Percentiles rank a stretch among this genome's conserved stretches.
Conservation (phyloP, 257 asterid genomes). For the Dorcoceras hygrometricum region DNA sequence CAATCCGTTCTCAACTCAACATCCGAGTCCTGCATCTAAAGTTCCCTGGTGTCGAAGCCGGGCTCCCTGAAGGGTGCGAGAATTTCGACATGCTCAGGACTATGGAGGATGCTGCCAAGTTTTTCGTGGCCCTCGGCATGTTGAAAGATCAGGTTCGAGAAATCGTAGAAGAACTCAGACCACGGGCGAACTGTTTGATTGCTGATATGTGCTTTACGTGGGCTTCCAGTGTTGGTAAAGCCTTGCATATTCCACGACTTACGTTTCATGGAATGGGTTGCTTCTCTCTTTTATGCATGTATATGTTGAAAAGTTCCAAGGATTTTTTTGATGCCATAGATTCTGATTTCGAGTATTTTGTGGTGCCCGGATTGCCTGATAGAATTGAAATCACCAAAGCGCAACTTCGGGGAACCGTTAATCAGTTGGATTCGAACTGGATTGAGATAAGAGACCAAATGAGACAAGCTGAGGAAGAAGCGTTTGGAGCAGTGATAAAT, state of each 20-base stretch:
- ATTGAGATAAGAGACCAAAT: slow-evolving; percentile 9
- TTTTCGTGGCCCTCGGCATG: slow-evolving; percentile 36
- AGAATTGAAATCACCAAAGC: slow-evolving; percentile 40
- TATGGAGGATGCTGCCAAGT: slow-evolving; percentile 11
- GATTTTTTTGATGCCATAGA: slow-evolving; percentile 5
- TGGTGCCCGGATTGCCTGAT: slow-evolving; percentile 45
- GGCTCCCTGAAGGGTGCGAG: slow-evolving; percentile 51
- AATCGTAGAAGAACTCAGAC: slow-evolving; percentile 32
- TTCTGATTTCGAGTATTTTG: slow-evolving; percentile 39
- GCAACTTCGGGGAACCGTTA: slow-evolving; percentile 31
- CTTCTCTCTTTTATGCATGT: slow-evolving; percentile 27
- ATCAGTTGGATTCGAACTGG: slow-evolving; percentile 19
- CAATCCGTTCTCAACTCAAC: slow-evolving; percentile 27
- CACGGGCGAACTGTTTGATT: slow-evolving; percentile 45
- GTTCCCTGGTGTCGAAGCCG: slow-evolving; percentile 40
- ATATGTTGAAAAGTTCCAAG: not conserved
- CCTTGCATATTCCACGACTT: slow-evolving; percentile 40
- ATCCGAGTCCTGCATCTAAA: slow-evolving; percentile 30
- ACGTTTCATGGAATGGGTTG: slow-evolving; percentile 46
- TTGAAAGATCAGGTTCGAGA: slow-evolving; percentile 36
- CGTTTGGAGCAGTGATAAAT: slow-evolving; percentile 43
- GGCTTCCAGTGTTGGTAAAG: slow-evolving; percentile 34
- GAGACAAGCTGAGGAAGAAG: slow-evolving; percentile 30
- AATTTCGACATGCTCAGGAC: slow-evolving; percentile 43
- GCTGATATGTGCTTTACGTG: slow-evolving; percentile 38